Evolutionary conservation across 2,329 filamentous ascomycete genomes (phyloP), one percentile per base, ranked within the genome.

Genomic region (Davidsoniella neocaledoniae): DNA sequence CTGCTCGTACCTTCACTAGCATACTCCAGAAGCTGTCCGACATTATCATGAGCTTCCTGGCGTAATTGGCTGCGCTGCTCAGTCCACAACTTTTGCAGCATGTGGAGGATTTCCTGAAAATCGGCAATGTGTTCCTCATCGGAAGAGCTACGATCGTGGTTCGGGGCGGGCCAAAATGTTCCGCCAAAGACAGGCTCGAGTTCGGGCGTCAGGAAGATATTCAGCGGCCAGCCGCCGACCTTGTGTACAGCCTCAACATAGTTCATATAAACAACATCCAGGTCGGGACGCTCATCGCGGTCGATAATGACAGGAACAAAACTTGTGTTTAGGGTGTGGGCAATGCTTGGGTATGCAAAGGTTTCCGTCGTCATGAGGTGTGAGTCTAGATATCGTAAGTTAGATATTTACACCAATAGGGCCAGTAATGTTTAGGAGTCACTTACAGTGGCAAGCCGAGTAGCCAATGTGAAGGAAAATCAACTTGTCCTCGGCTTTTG

Each of bases 221-320:
- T 96, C 54, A 96, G 68, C 1, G 91, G 91, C 88, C 91, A 96
- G 38, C 91, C 91, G 8, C 87, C 90, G 1, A 77, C 81, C 17
- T 84, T 87, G 52, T 83, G 94, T 9, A 91, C 90, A 1, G 90
- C 90, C 62, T 95, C 87, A 39, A 94, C 82, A 63, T 94, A 98
- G 67, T 94, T 94, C 86, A 95, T 95, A 64, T 96, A 96, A 56
- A 96, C 88, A 54, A 84, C 80, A 61, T 98, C 91, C 55, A 96
- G 79, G 61, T 96, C 88, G 7, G 90, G 90, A 23, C 90, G 79
- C 65, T 94, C 86, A 65, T 98, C 91, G 53, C 88, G 79, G 64
- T 98, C 91, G 59, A 96, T 77, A 58, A 95, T 83, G 62, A 96
- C 79, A 3, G 91, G 90, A 42, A 98, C 78, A 63, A 96, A 98